Conservation (phyloP, 2,329 filamentous ascomycete species). For the Allantophomopsis cytisporea region DNA sequence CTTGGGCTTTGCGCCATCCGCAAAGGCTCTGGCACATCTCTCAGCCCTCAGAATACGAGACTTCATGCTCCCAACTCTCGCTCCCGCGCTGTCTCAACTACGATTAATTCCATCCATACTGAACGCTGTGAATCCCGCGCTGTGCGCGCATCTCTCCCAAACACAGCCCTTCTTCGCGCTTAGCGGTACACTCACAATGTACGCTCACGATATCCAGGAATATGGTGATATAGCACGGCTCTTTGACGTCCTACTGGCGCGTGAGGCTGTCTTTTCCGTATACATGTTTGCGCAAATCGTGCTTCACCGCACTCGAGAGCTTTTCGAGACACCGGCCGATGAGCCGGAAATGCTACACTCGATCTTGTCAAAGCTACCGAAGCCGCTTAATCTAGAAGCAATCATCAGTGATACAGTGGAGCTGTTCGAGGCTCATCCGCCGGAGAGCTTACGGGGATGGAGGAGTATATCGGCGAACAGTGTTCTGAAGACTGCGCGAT, state of each 20-base stretch:
- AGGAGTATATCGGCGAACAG: slow-evolving; percentile 57
- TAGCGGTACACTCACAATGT: slow-evolving; percentile 87
- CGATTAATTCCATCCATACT: slow-evolving; percentile 76
- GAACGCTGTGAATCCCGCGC: slow-evolving; percentile 51
- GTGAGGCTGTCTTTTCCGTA: slow-evolving; percentile 75
- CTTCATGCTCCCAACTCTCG: slow-evolving; percentile 88
- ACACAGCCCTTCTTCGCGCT: slow-evolving; percentile 87
- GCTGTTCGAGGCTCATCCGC: slow-evolving; percentile 56
- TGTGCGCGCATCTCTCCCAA: slow-evolving; percentile 63
- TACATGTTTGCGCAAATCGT: slow-evolving; percentile 91
- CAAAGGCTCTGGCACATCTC: slow-evolving; percentile 59
- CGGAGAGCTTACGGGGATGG: slow-evolving; percentile 62
- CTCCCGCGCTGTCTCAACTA: slow-evolving; percentile 74
- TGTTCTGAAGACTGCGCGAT: slow-evolving; percentile 70
- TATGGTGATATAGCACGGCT: slow-evolving; percentile 81
- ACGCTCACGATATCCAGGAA: slow-evolving; percentile 87
- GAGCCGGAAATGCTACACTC: slow-evolving; percentile 90
- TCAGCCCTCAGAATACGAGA: slow-evolving; percentile 86
- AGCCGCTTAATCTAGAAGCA: slow-evolving; percentile 64
- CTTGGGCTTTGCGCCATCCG: slow-evolving; percentile 48
- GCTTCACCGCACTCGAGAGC: slow-evolving; percentile 63
- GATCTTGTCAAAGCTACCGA: slow-evolving; percentile 74
- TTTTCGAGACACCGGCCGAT: slow-evolving; percentile 71
- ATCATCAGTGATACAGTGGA: slow-evolving; percentile 53
- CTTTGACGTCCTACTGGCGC: slow-evolving; percentile 83